Evolutionary conservation across 441 rosid species (phyloP).

Genomic region (Syzygium syzygioides): DNA sequence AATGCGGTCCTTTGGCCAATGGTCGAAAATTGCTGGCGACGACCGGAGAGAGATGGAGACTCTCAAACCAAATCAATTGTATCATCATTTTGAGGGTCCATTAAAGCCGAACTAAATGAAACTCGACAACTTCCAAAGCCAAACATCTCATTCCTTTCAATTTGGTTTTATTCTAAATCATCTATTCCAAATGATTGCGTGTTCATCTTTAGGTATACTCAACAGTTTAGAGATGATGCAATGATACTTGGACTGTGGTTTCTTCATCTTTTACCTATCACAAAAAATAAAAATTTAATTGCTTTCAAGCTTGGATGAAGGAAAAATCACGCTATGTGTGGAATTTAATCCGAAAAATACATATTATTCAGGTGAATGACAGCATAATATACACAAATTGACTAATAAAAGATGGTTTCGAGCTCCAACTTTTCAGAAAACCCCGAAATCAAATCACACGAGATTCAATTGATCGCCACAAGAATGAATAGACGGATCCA

Average conservation of each 20-base stretch:
- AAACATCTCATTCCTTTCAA: neutral
- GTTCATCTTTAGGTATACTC: neutral
- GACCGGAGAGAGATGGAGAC: neutral
- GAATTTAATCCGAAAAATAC: neutral
- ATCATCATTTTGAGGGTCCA: neutral
- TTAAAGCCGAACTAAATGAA: neutral
- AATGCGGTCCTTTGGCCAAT: rapidly evolving
- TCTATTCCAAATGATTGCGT: neutral
- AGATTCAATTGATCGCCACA: neutral
- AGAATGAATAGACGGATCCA: neutral
- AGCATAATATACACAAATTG: neutral
- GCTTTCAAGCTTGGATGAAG: neutral
- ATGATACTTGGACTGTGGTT: neutral
- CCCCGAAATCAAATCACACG: neutral
- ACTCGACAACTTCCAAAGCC: neutral
- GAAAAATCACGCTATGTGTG: neutral
- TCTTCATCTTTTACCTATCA: neutral
- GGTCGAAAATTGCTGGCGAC: rapidly evolving
- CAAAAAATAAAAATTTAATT: neutral
- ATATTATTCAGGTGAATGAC: neutral
- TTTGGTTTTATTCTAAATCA: neutral
- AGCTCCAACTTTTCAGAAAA: neutral
- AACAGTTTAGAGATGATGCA: neutral
- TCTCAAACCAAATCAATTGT: neutral
- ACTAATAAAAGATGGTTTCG: neutral